Percentiles rank a stretch among this genome's conserved stretches.
These are phyloP conservation scores for Fusarium algeriense DNA, from an alignment of 2,329 filamentous ascomycete species.

Conservation along the genomic window DNA sequence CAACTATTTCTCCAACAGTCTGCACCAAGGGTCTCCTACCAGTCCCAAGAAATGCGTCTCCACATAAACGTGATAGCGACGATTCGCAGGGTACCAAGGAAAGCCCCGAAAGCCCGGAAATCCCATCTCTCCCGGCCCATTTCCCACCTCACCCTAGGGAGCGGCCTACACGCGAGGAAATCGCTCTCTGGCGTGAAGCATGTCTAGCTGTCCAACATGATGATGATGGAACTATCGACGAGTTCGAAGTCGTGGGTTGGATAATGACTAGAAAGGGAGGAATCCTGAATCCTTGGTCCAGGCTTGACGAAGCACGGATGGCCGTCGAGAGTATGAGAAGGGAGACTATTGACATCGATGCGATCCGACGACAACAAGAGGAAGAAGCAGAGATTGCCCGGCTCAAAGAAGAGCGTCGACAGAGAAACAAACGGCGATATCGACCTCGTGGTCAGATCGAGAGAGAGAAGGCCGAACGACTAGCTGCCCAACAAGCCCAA, in stretches of 20 bases:
- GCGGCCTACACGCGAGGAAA: constrained; percentile 2
- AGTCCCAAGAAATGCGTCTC: neutral
- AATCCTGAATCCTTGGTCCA: constrained; percentile 27
- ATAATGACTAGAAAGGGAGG: constrained; percentile 43
- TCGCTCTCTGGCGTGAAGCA: constrained; percentile 39
- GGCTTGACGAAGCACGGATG: constrained; percentile 32
- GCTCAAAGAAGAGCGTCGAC: constrained; percentile 36
- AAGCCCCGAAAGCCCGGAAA: neutral
- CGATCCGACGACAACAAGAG: constrained; percentile 25
- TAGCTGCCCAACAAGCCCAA: constrained; percentile 11
- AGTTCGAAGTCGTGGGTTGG: constrained; percentile 37
- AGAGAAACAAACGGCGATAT: constrained; percentile 44
- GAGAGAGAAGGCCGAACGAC: constrained; percentile 33
- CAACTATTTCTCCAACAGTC: neutral
- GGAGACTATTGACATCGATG: constrained; percentile 30
- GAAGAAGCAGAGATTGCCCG: constrained; percentile 30
- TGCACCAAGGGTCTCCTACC: neutral
- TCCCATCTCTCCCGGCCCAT: constrained; percentile 7
- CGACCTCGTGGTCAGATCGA: constrained; percentile 36
- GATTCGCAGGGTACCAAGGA: constrained; percentile 9
- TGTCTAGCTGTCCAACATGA: constrained; percentile 25
- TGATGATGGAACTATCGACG: constrained; percentile 28
- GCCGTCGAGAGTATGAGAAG: constrained; percentile 38
- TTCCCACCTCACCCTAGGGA: constrained; percentile 32
- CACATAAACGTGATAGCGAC: constrained; percentile 18